Evolutionary conservation across 192 early-diverging fungal species (phyloP).

Genomic region (Backusella luteola): DNA sequence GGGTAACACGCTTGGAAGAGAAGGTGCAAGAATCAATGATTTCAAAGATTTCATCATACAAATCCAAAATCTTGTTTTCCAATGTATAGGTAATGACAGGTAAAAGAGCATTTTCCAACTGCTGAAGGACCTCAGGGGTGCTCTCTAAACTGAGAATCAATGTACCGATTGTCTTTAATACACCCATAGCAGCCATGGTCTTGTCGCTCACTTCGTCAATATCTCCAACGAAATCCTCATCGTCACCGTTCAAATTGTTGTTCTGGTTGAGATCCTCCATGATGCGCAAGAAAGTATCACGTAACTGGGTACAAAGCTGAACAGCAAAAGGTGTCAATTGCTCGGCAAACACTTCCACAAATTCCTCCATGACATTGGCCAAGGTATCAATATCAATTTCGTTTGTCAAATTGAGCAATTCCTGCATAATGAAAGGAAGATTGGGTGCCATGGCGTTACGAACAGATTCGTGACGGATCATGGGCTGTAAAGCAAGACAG

Average conservation of each 20-base stretch:
- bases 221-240: conserved; percentile 48
- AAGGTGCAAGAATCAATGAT: conserved; percentile 88
- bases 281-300: conserved; percentile 85
- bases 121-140: conserved; percentile 73
- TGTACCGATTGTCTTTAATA: conserved; percentile 87
- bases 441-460: conserved; percentile 75
- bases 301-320: conserved; percentile 82
- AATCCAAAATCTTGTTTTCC: conserved; percentile 72
- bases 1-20: conserved; percentile 79
- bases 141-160: conserved; percentile 84
- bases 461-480: conserved; percentile 73
- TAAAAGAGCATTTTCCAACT: conserved; percentile 76
- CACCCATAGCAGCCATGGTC: conserved; percentile 85
- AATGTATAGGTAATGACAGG: conserved; percentile 81
- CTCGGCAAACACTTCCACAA: conserved; percentile 89
- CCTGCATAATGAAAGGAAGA: conserved; percentile 85
- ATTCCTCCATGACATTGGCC: conserved; percentile 81
- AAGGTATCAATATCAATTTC: conserved; percentile 93
- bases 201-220: conserved; percentile 76
- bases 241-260: conserved; percentile 31
- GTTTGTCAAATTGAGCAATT: conserved; percentile 83
- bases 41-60: conserved; percentile 87
- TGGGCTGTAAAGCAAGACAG: conserved; percentile 74
- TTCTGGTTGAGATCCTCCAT: conserved; percentile 67
- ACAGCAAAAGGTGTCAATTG: conserved; percentile 92